Evolutionary conservation across 2,329 filamentous ascomycete genomes (phyloP), one percentile per base, ranked within the genome.

Genomic region (Ustilaginoidea virens): DNA sequence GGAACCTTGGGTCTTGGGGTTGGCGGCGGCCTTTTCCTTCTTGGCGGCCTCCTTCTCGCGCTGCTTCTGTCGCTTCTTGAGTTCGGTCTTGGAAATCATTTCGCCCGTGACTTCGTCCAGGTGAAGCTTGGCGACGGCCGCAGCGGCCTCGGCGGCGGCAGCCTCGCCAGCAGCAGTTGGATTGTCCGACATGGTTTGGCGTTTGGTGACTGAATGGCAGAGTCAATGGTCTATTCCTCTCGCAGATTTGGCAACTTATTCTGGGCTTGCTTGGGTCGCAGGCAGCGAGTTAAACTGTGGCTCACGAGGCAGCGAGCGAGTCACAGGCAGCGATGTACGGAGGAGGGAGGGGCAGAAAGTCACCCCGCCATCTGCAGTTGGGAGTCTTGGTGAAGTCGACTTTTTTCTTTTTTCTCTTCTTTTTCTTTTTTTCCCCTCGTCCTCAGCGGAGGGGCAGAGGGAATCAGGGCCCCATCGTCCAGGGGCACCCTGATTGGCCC

Each of bases 31-130:
- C 66, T 83, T 87, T 60, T 83, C 74, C 43, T 74, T 74, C 77
- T 92, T 94, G 61, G 85, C 81, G 42, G 79, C 79, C 36, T 92
- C 85, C 56, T 71, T 74, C 55, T 87, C 73, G 41, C 87, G 77
- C 51, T 77, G 69, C 81, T 98, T 98, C 63, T 86, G 73, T 47
- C 87, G 76, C 64, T 82, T 87, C 82, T 98, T 98, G 54, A 96
- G 65, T 60, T 86, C 78, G 11, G 74, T 72, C 74, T 86, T 86
- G 61, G 80, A 86, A 36, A 79, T 52, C 55, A 58, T 75, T 61
- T 98, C 90, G 46, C 90, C 90, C 10, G 90, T 96, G 39, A 86
- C 82, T 48, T 92, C 82, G 55, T 98, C 90, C 28, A 90, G 70
- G 55, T 86, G 69, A 42, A 92, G 67, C 60, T 87, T 82, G 47